phyloP scores from a whole-genome alignment of 305 asterid species.

The Solanum hybrid region DNA sequence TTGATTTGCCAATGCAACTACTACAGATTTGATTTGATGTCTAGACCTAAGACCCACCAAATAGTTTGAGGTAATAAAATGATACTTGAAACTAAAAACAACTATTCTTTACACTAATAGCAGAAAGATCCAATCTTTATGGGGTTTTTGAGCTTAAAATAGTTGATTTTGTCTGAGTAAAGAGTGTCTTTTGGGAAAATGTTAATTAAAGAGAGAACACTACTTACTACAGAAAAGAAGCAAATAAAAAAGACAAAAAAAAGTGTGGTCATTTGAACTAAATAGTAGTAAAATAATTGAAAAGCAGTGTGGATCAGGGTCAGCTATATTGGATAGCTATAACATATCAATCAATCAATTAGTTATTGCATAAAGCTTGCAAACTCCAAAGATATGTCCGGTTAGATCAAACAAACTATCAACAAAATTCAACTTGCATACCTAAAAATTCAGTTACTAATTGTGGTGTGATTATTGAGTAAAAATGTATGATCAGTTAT shows the following conservation, averaged over 20 bases:
- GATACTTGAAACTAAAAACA: not conserved
- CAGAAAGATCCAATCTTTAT: not conserved
- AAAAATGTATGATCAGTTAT: no score
- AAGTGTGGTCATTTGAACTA: not conserved
- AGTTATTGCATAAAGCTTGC: not conserved
- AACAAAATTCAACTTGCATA: not conserved
- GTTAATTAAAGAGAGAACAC: not conserved
- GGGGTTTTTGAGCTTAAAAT: not conserved
- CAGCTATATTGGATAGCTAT: not conserved
- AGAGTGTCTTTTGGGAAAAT: not conserved
- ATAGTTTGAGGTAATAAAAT: not conserved
- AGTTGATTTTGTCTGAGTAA: not conserved
- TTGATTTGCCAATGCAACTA: not conserved
- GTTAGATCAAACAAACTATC: not conserved
- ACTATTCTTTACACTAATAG: not conserved
- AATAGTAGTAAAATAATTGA: not conserved
- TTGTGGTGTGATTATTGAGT: not conserved
- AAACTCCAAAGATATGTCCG: not conserved
- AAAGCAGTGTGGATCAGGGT: not conserved
- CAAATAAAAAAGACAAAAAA: not conserved
- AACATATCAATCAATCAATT: not conserved
- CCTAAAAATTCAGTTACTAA: no score
- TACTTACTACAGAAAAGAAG: not conserved
- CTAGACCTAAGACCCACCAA: not conserved
- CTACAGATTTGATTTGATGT: not conserved